phyloP scores from a whole-genome alignment of 805 yeast species.

The baker's yeast (Saccharomyces cerevisiae) region DNA sequence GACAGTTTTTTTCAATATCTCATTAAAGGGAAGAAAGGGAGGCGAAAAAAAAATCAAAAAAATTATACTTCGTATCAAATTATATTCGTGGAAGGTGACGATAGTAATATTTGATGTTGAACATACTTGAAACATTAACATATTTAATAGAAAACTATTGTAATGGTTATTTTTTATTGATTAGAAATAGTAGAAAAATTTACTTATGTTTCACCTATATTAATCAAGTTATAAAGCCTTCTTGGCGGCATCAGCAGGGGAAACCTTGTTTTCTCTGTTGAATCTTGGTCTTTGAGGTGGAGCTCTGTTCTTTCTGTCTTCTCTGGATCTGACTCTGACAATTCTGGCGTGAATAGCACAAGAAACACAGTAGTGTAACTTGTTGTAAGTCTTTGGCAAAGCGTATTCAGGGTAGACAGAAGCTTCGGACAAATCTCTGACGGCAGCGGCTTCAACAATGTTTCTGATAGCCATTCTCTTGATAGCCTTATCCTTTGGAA shows the following conservation, averaged over 20 bases:
- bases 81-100: not conserved
- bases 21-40: not conserved
- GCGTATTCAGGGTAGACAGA: constrained; percentile 99
- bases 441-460: constrained; percentile 99
- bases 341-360: constrained; percentile 99
- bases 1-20: not conserved
- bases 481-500: constrained; percentile 99
- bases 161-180: not conserved
- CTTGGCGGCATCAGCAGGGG: constrained; percentile 97
- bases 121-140: no score
- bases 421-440: constrained; percentile 99
- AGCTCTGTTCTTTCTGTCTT: constrained; percentile 96
- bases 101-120: not conserved
- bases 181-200: not conserved
- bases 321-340: constrained; percentile 99
- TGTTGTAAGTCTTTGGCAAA: constrained; percentile 98
- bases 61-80: not conserved
- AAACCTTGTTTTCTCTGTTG: constrained; percentile 91
- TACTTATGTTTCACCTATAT: not conserved
- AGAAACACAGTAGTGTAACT: constrained; percentile 99
- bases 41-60: not conserved
- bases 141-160: not conserved
- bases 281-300: constrained; percentile 99
- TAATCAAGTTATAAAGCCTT: constrained; percentile 51
- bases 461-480: constrained; percentile 99